Evolutionary conservation across 306 rosid genomes (phyloP).

Genomic region (Medicago lupulina): DNA sequence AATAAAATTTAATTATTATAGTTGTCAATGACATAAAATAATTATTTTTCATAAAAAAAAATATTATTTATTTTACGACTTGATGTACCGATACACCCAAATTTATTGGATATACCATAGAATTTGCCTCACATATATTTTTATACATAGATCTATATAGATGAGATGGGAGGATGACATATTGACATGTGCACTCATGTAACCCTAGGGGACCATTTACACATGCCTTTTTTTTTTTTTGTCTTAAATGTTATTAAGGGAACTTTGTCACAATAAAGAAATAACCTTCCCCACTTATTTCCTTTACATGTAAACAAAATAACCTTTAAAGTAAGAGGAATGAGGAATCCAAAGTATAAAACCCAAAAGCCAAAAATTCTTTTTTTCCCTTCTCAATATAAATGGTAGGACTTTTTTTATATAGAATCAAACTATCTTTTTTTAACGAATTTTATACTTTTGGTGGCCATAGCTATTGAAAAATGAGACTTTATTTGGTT

Average conservation of each 20-base stretch:
- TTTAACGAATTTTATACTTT: slow-evolving; percentile 58
- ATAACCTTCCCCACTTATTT: slow-evolving; percentile 38
- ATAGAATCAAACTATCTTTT: slow-evolving; percentile 55
- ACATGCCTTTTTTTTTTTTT: slow-evolving; percentile 39
- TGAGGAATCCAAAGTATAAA: slow-evolving; percentile 77
- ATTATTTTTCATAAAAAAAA: too few relatives aligned
- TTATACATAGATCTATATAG: not conserved
- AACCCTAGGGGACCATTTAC: slow-evolving; percentile 30
- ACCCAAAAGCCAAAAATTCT: slow-evolving; percentile 71
- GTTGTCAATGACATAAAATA: too few relatives aligned
- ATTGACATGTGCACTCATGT: slow-evolving; percentile 32
- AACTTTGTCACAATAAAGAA: slow-evolving; percentile 40
- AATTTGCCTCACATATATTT: slow-evolving; percentile 12
- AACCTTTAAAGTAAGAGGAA: slow-evolving; percentile 57
- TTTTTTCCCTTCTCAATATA: slow-evolving; percentile 44
- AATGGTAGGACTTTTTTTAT: slow-evolving; percentile 44
- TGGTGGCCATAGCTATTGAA: slow-evolving; percentile 46
- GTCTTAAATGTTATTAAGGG: slow-evolving; percentile 40
- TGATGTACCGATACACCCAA: too few relatives aligned
- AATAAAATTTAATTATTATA: too few relatives aligned
- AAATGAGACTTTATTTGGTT: slow-evolving; percentile 46
- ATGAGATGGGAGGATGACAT: slow-evolving; percentile 26
- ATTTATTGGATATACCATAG: too few relatives aligned
- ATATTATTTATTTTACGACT: too few relatives aligned
- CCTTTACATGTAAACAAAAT: slow-evolving; percentile 49